Conservation (phyloP, 495 filamentous ascomycete species). For the Clavariopsis aquatica region DNA sequence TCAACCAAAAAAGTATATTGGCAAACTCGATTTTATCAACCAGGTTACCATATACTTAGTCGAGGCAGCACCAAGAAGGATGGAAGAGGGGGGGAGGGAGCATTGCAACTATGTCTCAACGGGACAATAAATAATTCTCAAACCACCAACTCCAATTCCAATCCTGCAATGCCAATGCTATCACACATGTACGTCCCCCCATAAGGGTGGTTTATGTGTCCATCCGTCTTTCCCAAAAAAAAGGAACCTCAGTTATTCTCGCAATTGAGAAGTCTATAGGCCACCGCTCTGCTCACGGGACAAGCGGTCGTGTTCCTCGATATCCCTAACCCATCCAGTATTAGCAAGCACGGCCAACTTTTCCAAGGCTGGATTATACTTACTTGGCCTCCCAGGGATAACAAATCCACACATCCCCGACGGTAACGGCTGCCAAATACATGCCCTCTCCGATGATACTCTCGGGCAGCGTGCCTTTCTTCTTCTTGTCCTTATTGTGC, state of each 20-base stretch:
- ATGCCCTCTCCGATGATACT: constrained; percentile 73
- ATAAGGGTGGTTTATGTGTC: too few relatives aligned
- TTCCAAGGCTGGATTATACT: too few relatives aligned
- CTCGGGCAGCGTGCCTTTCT: constrained; percentile 84
- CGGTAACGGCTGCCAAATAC: constrained; percentile 86
- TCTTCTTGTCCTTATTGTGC: constrained; percentile 93
- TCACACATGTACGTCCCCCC: too few relatives aligned
- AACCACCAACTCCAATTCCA: neutral
- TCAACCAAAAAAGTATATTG: too few relatives aligned
- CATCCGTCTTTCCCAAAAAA: neutral
- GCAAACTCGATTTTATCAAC: too few relatives aligned
- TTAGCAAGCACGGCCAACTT: too few relatives aligned
- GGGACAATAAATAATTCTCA: too few relatives aligned
- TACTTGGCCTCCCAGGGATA: constrained; percentile 98
- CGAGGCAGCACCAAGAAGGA: too few relatives aligned
- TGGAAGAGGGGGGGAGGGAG: too few relatives aligned
- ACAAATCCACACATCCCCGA: constrained; percentile 93
- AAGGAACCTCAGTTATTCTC: too few relatives aligned
- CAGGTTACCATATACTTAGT: too few relatives aligned
- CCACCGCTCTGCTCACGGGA: constrained; percentile 49
- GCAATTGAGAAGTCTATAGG: neutral
- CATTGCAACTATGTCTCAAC: too few relatives aligned
- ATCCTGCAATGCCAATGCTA: neutral
- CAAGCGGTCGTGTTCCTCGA: constrained; percentile 84
- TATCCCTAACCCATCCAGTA: constrained; percentile 59